These are phyloP conservation scores for Zygosaccharomyces siamensis DNA, from an alignment of 805 yeast species.

Conservation along the genomic window DNA sequence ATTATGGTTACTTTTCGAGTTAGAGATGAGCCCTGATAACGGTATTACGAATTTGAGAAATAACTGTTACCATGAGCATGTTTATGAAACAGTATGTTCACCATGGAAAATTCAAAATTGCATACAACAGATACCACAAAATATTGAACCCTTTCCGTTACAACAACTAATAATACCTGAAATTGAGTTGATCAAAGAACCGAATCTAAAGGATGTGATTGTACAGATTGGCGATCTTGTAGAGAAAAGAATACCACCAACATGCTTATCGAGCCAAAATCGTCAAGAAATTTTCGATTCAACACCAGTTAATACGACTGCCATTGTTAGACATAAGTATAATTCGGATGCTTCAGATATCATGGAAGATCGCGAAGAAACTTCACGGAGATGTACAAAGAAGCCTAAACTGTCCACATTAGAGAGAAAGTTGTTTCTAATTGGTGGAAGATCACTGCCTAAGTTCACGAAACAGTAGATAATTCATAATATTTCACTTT, in stretches of 20 bases:
- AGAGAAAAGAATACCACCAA: slow-evolving; percentile 19
- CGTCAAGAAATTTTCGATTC: slow-evolving; percentile 21
- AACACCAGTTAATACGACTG: slow-evolving; percentile 8
- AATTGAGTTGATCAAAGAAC: neutral
- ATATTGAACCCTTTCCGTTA: slow-evolving; percentile 12
- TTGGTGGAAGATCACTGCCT: neutral
- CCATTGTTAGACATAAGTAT: neutral
- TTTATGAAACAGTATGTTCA: slow-evolving; percentile 23
- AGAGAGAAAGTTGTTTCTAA: slow-evolving; percentile 1
- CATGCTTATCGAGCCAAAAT: slow-evolving; percentile 17
- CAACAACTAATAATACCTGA: slow-evolving; percentile 15
- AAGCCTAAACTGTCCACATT: neutral
- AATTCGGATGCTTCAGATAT: neutral
- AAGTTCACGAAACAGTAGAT: neutral
- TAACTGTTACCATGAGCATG: slow-evolving; percentile 24
- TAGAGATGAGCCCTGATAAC: slow-evolving; percentile 28
- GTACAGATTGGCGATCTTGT: slow-evolving; percentile 15
- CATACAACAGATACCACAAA: slow-evolving; percentile 7
- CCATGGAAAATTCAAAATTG: slow-evolving; percentile 19
- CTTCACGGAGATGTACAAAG: neutral
- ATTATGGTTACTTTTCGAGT: slow-evolving; percentile 32
- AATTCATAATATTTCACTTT: neutral
- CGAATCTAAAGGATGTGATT: slow-evolving; percentile 5
- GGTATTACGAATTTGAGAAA: slow-evolving; percentile 26
- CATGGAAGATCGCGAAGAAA: neutral